Evolutionary conservation across 805 yeast species (phyloP), one percentile per base, ranked within the genome.

Genomic region (Candida ficus): DNA sequence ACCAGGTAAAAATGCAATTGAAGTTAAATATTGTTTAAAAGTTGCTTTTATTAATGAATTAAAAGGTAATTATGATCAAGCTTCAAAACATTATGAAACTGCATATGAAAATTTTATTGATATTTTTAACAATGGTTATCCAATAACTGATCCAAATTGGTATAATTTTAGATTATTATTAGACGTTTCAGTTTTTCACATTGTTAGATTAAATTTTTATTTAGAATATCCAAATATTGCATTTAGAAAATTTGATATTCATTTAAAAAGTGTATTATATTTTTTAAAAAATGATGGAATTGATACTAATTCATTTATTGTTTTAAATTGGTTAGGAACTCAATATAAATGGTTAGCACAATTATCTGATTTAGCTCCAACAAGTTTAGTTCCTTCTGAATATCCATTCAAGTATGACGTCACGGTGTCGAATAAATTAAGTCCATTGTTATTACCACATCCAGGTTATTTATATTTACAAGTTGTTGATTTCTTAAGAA

Each of bases 291-390:
- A 46, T 2, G 56, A 62, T 18, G 47, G 52, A 8, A 46, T 63
- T 12, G 39, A 47, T 3, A 49, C 54, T 10, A 53, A 45, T 12
- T 50, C 62, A 7, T 62, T 53, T 42, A 46, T 66, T 0, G 61
- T 60, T 5, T 47, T 54, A 18, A 57, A 68, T 30, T 85, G 95
- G 95, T 51, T 70, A 10, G 71, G 80, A 0, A 53, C 62, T n/a
- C 95, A 85, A 53, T 73, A 76, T 47, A 71, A 76, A 31, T 74
- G 83, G 79, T 61, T 85, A 11, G 87, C 83, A 0, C 75, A 80
- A 42, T 56, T 83, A 14, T 60, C 79, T 38, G 68, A 63, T 9
- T 38, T 60, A n/a, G 64, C 75, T 1, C 84, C 84, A 0, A 61
- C 58, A 2, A 48, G 52, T 11, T 41, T 65, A 4, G 57, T 73